These are phyloP conservation scores for Trichoderma atrobrunneum DNA, from an alignment of 2,329 filamentous ascomycete genomes.

Conservation along the genomic window DNA sequence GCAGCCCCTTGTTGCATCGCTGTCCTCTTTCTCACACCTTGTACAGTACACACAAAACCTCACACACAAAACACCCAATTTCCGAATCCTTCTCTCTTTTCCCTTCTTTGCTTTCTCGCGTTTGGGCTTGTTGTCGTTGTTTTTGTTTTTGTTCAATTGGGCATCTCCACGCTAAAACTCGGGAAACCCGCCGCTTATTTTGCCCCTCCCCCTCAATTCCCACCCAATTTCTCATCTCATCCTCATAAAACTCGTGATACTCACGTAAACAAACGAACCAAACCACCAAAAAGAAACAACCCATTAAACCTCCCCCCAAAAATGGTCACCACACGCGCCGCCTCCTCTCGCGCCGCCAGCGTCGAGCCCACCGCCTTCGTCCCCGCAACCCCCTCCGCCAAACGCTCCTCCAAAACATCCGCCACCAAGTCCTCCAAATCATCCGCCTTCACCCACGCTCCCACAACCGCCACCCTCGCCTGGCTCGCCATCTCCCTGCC, in stretches of 20 bases:
- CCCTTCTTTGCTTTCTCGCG: background rate
- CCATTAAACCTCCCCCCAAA: background rate
- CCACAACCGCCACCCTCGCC: conserved; percentile 48
- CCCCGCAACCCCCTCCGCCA: conserved; percentile 17
- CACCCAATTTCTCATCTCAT: background rate
- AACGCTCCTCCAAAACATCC: background rate
- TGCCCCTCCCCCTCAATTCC: conserved; percentile 11
- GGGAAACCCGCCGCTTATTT: background rate
- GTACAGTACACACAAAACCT: background rate
- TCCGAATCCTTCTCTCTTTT: background rate
- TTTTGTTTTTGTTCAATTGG: background rate
- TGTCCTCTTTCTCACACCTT: conserved; percentile 6
- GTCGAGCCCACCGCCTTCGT: conserved; percentile 24
- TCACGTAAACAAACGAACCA: background rate
- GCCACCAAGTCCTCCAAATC: conserved; percentile 18
- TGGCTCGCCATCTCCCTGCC: conserved; percentile 76
- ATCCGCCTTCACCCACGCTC: conserved; percentile 44
- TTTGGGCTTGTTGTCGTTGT: background rate
- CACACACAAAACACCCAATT: background rate
- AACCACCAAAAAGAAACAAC: background rate
- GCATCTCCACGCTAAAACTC: background rate
- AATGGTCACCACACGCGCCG: conserved; percentile 41
- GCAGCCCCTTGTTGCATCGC: background rate
- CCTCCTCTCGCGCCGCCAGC: conserved; percentile 34
- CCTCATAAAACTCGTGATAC: background rate